Evolutionary conservation across 805 yeast species (phyloP), one percentile per base, ranked within the genome.

Genomic region (Monosporozyma aerobia): DNA sequence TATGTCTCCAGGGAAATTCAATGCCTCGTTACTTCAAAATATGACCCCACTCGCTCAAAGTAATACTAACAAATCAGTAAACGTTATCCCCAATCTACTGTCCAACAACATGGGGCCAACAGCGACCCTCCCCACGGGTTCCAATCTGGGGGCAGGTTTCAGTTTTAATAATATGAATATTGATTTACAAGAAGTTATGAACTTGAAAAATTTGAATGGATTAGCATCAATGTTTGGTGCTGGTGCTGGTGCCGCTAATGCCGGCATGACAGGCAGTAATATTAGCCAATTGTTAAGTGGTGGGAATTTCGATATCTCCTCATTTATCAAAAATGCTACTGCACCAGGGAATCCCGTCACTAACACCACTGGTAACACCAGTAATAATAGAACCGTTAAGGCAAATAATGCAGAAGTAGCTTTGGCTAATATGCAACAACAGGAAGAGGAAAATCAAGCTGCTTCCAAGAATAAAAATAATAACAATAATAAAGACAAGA

Each of bases 361-460:
- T 19, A 45, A 39, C n/a, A 39, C 30, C 25, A 50, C 30, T 13
- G 14, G 25, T 32, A 45, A 19, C 16, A 45, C 9, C 14, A 19
- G 16, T 32, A 45, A 45, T 45, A 32, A 32, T 32, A 45, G 59
- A 49, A 58, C 61, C n/a, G 56, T 58, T 11, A 62, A 59, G 52
- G 63, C 60, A 19, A 56, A 53, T 32, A 57, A 60, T 44, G 68
- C 66, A 10, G 67, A 61, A 48, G 67, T 63, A 45, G 68, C 68
- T 0, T 49, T 65, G 33, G 68, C 69, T n/a, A 63, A 59, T 37
- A 59, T 64, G 63, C 65, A 69, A 53, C 58, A 62, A 47, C 67
- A 62, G 51, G 62, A 58, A 32, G 55, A 54, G 27, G 62, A 60
- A 19, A 45, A 51, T 23, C 37, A 39, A 30, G 46, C 52, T 16